A percentile compares a stretch with the other conserved stretches of the same genome.
phyloP scores from a whole-genome alignment of 1,284 basidiomycete genomes.

The Somion occarium region DNA sequence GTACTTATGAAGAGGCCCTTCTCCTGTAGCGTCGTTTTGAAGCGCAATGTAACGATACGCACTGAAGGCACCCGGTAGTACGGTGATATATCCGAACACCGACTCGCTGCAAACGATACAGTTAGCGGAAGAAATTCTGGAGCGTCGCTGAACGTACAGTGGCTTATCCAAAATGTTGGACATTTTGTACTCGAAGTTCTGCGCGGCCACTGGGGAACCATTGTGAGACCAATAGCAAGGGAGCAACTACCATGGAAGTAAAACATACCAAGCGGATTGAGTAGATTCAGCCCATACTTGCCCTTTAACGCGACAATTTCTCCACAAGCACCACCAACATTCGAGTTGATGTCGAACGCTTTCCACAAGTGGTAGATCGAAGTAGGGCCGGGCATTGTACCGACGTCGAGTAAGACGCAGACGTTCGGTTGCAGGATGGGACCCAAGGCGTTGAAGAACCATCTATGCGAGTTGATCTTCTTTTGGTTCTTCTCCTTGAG shows the following conservation, averaged over 20 bases:
- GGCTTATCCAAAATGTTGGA: slow-evolving; percentile 91
- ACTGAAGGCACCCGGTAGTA: slow-evolving; percentile 90
- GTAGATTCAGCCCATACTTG: slow-evolving; percentile 68
- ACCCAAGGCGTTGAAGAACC: slow-evolving; percentile 89
- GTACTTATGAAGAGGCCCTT: slow-evolving; percentile 91
- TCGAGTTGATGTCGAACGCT: slow-evolving; percentile 93
- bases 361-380: slow-evolving; percentile 97
- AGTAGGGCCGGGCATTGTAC: slow-evolving; percentile 86
- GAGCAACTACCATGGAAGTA: slow-evolving; percentile 15
- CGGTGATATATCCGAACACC: slow-evolving; percentile 90
- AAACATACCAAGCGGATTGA: slow-evolving; percentile 72
- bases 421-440: slow-evolving; percentile 82
- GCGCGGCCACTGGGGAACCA: slow-evolving; percentile 61
- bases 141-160: slow-evolving; percentile 38
- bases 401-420: slow-evolving; percentile 92
- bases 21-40: slow-evolving; percentile 78
- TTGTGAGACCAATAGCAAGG: neutral
- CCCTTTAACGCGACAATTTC: slow-evolving; percentile 94
- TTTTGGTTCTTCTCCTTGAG: slow-evolving; percentile 92
- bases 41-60: slow-evolving; percentile 90
- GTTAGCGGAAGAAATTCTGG: neutral
- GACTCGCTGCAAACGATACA: slow-evolving; percentile 41
- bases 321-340: slow-evolving; percentile 95
- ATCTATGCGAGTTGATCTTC: slow-evolving; percentile 92
- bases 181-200: slow-evolving; percentile 98